Evolutionary conservation across 176 grass and related monocot species (phyloP).

Genomic region (Lolium multiflorum): DNA sequence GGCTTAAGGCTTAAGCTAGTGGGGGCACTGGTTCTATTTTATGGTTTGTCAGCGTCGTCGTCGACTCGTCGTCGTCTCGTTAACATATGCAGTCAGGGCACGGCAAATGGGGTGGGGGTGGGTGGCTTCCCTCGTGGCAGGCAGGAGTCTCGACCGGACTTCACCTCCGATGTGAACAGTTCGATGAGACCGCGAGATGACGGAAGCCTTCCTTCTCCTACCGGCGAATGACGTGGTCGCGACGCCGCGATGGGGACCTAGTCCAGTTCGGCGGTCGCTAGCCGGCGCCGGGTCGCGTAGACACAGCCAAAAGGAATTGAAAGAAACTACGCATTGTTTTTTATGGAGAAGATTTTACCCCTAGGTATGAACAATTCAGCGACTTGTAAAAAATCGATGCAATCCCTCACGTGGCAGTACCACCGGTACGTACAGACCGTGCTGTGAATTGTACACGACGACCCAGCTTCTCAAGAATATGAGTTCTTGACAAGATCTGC

Average conservation of each 20-base stretch:
- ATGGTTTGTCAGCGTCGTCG: neutral
- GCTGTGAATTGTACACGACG: neutral
- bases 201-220: neutral
- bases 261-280: neutral
- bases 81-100: neutral
- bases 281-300: neutral
- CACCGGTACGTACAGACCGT: too few relatives aligned
- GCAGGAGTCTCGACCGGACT: neutral
- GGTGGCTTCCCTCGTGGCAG: neutral
- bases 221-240: constrained; percentile 11
- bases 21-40: neutral
- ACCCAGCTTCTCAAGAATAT: neutral
- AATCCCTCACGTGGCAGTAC: neutral
- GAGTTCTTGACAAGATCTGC: neutral
- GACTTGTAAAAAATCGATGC: neutral
- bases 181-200: neutral
- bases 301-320: neutral
- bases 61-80: neutral
- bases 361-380: too few relatives aligned
- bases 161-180: neutral
- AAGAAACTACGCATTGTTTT: neutral
- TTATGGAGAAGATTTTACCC: neutral
- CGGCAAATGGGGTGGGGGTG: neutral
- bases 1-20: constrained; percentile 16
- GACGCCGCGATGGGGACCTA: neutral